phyloP scores from a whole-genome alignment of 2,329 filamentous ascomycete genomes.

The Helotiales sp. region DNA sequence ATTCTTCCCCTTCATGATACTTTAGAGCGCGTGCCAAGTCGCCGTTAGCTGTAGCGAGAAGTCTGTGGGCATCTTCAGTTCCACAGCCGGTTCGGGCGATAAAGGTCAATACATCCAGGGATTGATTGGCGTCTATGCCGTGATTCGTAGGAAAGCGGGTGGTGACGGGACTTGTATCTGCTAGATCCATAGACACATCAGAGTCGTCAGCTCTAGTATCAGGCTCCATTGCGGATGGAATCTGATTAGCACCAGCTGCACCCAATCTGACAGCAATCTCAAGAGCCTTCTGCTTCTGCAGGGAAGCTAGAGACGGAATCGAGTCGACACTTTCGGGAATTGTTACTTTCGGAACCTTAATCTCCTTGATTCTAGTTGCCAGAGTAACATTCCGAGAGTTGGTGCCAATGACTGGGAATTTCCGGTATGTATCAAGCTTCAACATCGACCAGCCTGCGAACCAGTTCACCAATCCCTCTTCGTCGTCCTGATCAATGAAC shows the following conservation, averaged over 20 bases:
- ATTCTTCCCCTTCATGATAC: not conserved
- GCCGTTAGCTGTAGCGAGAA: slow-evolving; percentile 8
- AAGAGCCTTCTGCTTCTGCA: slow-evolving; percentile 18
- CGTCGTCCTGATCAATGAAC: slow-evolving; percentile 60
- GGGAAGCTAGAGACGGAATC: not conserved
- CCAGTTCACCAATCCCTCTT: slow-evolving; percentile 67
- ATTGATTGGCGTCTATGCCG: slow-evolving; percentile 1
- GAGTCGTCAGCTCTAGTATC: not conserved
- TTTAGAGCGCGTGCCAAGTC: slow-evolving; percentile 1
- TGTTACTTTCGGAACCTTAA: not conserved
- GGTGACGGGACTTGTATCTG: not conserved
- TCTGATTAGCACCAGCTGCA: not conserved
- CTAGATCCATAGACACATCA: not conserved
- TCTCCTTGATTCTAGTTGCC: slow-evolving; percentile 10
- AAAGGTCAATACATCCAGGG: not conserved
- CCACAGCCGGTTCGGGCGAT: slow-evolving; percentile 1
- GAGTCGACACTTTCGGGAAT: not conserved
- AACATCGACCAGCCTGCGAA: slow-evolving; percentile 62
- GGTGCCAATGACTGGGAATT: slow-evolving; percentile 59
- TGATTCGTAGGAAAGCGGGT: not conserved
- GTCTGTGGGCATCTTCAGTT: slow-evolving; percentile 7
- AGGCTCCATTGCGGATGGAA: not conserved
- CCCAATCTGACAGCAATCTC: slow-evolving; percentile 17
- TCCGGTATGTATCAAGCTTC: slow-evolving; percentile 56
- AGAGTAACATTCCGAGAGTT: slow-evolving; percentile 2